These are phyloP conservation scores for Boletus subcaerulescens DNA, from an alignment of 768 basidiomycete species.

Conservation along the genomic window DNA sequence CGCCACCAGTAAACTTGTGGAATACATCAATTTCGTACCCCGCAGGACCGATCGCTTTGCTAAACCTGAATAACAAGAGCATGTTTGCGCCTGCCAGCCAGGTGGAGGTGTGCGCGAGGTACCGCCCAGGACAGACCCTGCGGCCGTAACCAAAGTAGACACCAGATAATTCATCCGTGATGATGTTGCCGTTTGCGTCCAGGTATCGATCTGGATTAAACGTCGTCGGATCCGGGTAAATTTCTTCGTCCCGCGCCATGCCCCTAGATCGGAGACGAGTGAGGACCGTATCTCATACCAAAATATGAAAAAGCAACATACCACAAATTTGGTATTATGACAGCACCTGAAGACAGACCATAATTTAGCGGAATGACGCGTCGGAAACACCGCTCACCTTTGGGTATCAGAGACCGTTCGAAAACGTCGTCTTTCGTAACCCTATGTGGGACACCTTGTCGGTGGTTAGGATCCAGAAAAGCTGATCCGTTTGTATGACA, in stretches of 20 bases:
- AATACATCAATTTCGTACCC: slow-evolving; percentile 23
- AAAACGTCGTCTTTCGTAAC: slow-evolving; percentile 40
- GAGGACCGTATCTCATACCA: background rate
- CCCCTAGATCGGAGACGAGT: slow-evolving; percentile 9
- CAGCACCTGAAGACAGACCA: slow-evolving; percentile 12
- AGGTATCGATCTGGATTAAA: slow-evolving; percentile 37
- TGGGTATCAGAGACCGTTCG: slow-evolving; percentile 48
- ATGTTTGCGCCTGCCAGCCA: slow-evolving; percentile 23
- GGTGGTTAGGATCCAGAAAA: background rate
- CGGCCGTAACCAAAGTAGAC: slow-evolving; percentile 36
- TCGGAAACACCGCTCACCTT: slow-evolving; percentile 29
- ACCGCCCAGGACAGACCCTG: slow-evolving; percentile 21
- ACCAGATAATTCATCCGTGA: slow-evolving; percentile 19
- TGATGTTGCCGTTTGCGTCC: slow-evolving; percentile 16
- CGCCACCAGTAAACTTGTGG: slow-evolving; percentile 16
- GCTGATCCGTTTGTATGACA: background rate
- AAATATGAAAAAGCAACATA: background rate
- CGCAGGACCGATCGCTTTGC: slow-evolving; percentile 19
- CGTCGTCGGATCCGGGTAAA: slow-evolving; percentile 26
- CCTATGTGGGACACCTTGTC: slow-evolving; percentile 27
- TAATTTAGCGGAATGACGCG: background rate
- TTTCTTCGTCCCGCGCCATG: slow-evolving; percentile 23
- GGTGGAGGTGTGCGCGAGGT: slow-evolving; percentile 12
- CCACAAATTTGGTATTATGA: slow-evolving; percentile 24
- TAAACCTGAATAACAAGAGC: slow-evolving; percentile 18